phyloP scores from a whole-genome alignment of 2,329 filamentous ascomycete species.

The Diplocarpon mali region DNA sequence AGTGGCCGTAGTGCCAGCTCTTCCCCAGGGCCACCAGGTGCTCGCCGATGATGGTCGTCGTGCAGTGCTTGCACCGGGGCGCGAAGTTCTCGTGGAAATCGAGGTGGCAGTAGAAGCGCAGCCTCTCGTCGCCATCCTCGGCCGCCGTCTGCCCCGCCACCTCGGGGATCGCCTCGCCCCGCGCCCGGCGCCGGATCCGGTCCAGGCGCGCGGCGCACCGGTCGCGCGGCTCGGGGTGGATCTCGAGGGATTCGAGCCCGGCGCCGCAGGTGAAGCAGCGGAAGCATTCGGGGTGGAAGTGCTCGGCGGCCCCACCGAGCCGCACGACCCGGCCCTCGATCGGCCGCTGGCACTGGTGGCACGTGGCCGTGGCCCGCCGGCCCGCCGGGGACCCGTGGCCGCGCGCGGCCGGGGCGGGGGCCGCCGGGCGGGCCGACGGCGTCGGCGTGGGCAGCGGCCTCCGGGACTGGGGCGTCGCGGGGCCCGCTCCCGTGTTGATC shows the following conservation, averaged over 20 bases:
- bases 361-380: constrained; percentile 55
- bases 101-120: constrained; percentile 94
- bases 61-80: constrained; percentile 89
- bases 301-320: constrained; percentile 57
- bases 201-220: constrained; percentile 61
- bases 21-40: constrained; percentile 85
- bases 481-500: constrained; percentile 15
- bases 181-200: constrained; percentile 55
- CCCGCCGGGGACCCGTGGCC: constrained; percentile 47
- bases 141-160: constrained; percentile 51
- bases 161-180: constrained; percentile 49
- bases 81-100: constrained; percentile 95
- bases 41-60: constrained; percentile 90
- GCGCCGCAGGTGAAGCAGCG: constrained; percentile 80
- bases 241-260: constrained; percentile 85
- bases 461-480: constrained; percentile 14
- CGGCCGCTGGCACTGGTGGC: constrained; percentile 70
- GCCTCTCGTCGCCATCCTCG: constrained; percentile 60
- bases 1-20: constrained; percentile 97
- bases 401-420: constrained; percentile 21
- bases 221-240: constrained; percentile 79
- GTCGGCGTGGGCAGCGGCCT: constrained; percentile 32
- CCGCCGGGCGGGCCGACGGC: constrained; percentile 15
- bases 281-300: constrained; percentile 93
- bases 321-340: constrained; percentile 88